Base-by-base conservation (phyloP, 2,329 filamentous ascomycete genomes). In the Endocalyx cinctus region DNA sequence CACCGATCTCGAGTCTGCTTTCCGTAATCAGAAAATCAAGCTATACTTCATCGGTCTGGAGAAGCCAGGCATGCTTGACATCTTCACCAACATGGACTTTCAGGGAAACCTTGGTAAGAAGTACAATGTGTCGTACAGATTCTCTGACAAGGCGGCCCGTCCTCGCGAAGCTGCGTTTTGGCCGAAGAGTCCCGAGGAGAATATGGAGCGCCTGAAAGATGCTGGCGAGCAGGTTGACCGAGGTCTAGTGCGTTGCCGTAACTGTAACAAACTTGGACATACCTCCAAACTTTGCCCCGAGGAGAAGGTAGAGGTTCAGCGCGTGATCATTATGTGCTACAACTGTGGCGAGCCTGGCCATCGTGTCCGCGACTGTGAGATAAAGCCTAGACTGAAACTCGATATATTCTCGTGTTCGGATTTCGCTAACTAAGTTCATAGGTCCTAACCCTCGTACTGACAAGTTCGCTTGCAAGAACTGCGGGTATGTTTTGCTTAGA, bases 21-120 rank as follows among this genome's bases (percentile, higher is more conserved):
- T 87, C 52, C 75, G 82, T 6, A 46, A 57, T 2, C 62, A 74
- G 26, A 52, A 63, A 1, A 66, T 83, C 38, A 58, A 59, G 4
- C 59, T 83, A 11, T 81, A 70, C 59, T 60, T 87, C 33, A 81
- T 86, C 43, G 77, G 76, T 5, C 57, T 74, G 5, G 73, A 84
- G 63, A 72, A 74, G 43, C 60, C 72, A 20, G 54, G 68, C 5
- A 56, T 83, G 18, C 52, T 67, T 1, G 51, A 60, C 2, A 76
- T 77, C 5, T 71, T 79, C 45, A 84, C 78, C 39, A 81, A 83
- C 58, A 82, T 86, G 75, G 80, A 86, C 43, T 62, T 85, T 2
- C 80, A 86, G 49, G 82, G 82, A 5, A 75, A 82, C 40, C 62
- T 82, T 14, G 71, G 72, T 37, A 79, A 78, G 57, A 79, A 78